A percentile compares a stretch with the other conserved stretches of the same genome.
Conservation (phyloP, 495 filamentous ascomycete genomes). For the Podospora appendiculata region DNA sequence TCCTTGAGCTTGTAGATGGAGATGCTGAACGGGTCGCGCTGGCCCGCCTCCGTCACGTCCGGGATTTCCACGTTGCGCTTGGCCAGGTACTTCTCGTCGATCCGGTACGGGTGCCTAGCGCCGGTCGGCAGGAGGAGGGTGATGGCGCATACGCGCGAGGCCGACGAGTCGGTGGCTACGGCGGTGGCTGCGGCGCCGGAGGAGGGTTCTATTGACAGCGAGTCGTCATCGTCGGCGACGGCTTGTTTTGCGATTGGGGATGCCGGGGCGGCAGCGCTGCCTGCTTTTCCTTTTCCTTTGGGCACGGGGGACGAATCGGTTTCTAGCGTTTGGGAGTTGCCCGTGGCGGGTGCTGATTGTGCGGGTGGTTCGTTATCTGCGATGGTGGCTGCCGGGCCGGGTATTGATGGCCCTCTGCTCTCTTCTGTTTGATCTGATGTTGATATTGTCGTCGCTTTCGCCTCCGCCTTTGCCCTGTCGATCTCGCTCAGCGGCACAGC, state of each 20-base stretch:
- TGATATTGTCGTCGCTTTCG: background rate
- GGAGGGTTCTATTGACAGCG: slow-evolving; percentile 31
- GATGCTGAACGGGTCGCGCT: slow-evolving; percentile 74
- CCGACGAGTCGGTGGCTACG: slow-evolving; percentile 1
- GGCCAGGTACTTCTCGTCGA: slow-evolving; percentile 76
- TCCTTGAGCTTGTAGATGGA: slow-evolving; percentile 90
- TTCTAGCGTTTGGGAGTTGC: background rate
- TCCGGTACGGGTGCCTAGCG: slow-evolving; percentile 75
- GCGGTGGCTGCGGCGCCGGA: slow-evolving; percentile 22
- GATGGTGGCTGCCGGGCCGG: background rate
- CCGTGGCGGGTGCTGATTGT: background rate
- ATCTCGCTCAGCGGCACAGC: slow-evolving; percentile 11
- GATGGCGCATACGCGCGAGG: slow-evolving; percentile 37
- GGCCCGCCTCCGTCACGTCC: slow-evolving; percentile 42
- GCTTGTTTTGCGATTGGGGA: slow-evolving; percentile 16
- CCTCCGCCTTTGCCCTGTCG: background rate
- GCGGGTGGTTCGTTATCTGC: no score
- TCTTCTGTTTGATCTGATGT: slow-evolving; percentile 1
- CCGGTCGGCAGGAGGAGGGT: slow-evolving; percentile 75
- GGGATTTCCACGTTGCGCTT: slow-evolving; percentile 71
- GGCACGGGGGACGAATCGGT: background rate
- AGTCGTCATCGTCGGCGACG: slow-evolving; percentile 16
- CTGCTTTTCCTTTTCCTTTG: slow-evolving; percentile 23
- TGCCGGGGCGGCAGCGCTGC: slow-evolving; percentile 18
- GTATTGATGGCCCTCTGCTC: background rate